Evolutionary conservation across 192 early-diverging fungal genomes (phyloP), one percentile per base, ranked within the genome.

Genomic region (Ambispora gerdemannii): DNA sequence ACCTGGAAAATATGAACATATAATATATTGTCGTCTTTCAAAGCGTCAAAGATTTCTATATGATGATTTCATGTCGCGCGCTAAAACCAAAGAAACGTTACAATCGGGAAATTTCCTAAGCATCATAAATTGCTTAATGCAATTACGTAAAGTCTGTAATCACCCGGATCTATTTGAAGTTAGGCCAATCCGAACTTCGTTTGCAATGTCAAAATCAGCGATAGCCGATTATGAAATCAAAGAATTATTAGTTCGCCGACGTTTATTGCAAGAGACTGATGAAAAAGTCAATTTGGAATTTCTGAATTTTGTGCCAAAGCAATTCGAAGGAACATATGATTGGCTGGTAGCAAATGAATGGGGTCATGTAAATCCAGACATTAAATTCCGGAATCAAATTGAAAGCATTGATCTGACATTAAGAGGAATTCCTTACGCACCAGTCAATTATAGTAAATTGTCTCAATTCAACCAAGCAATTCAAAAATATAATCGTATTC

Each of bases 61-160:
- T 56, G 88, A 90, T 50, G 90, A 91, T 30, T 91, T 88, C 59
- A 92, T 94, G 92, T 83, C 85, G 22, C 87, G 92, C 7, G 84
- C 89, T 27, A 89, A 89, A 74, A 94, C 92, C 8, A 87, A 83
- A 36, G 88, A 89, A 52, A 89, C 87, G 2, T 76, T 94, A 30
- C 80, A 80, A 10, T 77, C 81, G 2, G 91, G 89, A 17, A 87
- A 90, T 60, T 92, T 92, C 66, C 55, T 92, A 70, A 86, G 85
- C 67, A 89, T 90, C 32, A 90, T 91, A 69, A 88, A 88, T 56
- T 88, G 87, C 28, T 52, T 92, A 61, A 87, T 87, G 87, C 89
- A 92, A 75, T 78, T 91, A 58, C 87, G 89, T 52, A 80, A 86
- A 67, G 82, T 86, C 36, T 78, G 89, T 64, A 82, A 84, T 68